A percentile compares a stretch with the other conserved stretches of the same genome.
Conservation (phyloP, 1,284 basidiomycete genomes). For the Ceratobasidium sp. region DNA sequence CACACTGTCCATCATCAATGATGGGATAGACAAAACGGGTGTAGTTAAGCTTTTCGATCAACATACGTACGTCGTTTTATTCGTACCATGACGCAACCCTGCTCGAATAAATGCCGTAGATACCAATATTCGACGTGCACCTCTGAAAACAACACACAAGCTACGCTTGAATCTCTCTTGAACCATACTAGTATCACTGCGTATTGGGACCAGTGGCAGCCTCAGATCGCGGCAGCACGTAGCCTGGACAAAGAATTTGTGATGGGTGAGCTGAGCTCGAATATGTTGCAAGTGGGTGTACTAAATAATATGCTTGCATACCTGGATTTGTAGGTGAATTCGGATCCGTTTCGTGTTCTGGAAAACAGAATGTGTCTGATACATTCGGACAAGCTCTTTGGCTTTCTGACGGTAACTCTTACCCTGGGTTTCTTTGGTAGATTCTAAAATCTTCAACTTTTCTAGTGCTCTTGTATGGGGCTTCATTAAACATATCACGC, state of each 20-base stretch:
- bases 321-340: conserved; percentile 48
- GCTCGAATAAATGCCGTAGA: conserved; percentile 45
- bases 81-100: not conserved
- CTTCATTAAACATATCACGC: conserved; percentile 53
- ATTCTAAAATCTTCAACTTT: conserved; percentile 46
- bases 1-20: conserved; percentile 52
- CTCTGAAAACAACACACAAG: conserved; percentile 52
- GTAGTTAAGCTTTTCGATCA: conserved; percentile 48
- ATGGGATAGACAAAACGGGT: conserved; percentile 52
- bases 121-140: conserved; percentile 58
- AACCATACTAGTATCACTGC: conserved; percentile 55
- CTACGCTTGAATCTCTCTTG: conserved; percentile 53
- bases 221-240: conserved; percentile 54
- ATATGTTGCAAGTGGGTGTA: not conserved
- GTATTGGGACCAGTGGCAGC: conserved; percentile 56
- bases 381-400: conserved; percentile 57
- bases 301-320: not conserved
- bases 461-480: conserved; percentile 54
- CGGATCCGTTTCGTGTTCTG: conserved; percentile 55
- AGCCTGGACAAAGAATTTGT: conserved; percentile 53
- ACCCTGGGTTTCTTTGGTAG: not conserved
- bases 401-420: conserved; percentile 52
- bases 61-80: conserved; percentile 49
- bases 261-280: conserved; percentile 47
- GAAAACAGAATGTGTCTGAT: conserved; percentile 56